These are phyloP conservation scores for Bacidia gigantensis DNA, from an alignment of 495 filamentous ascomycete species.

Conservation along the genomic window DNA sequence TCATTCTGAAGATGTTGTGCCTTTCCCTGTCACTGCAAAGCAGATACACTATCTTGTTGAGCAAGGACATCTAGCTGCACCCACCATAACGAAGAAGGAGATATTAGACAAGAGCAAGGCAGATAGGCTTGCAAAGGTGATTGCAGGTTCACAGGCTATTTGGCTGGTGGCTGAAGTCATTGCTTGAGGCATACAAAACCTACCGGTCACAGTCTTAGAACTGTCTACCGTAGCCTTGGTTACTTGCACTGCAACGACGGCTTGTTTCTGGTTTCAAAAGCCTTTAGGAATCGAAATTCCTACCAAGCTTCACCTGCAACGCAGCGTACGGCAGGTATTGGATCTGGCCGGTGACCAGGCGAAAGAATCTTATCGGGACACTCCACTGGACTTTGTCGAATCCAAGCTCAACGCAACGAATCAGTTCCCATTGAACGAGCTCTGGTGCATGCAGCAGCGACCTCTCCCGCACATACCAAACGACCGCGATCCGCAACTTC, in stretches of 20 bases:
- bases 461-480: slow-evolving; percentile 21
- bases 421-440: not conserved
- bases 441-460: slow-evolving; percentile 8
- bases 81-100: slow-evolving; percentile 15
- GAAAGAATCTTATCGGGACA: slow-evolving; percentile 8
- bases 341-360: not conserved
- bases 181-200: slow-evolving; percentile 11
- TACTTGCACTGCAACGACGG: slow-evolving; percentile 18
- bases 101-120: slow-evolving; percentile 25
- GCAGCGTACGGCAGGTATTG: slow-evolving; percentile 1
- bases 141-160: slow-evolving; percentile 20
- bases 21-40: slow-evolving; percentile 24
- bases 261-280: slow-evolving; percentile 19
- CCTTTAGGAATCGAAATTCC: slow-evolving; percentile 19
- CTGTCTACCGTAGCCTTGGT: slow-evolving; percentile 21
- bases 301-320: slow-evolving; percentile 2
- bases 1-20: slow-evolving; percentile 8
- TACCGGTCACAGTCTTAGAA: slow-evolving; percentile 24
- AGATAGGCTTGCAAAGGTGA: slow-evolving; percentile 17
- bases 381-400: slow-evolving; percentile 25
- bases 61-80: slow-evolving; percentile 9
- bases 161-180: slow-evolving; percentile 23
- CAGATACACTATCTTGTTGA: slow-evolving; percentile 25
- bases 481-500: slow-evolving; percentile 10
- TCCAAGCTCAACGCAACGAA: slow-evolving; percentile 12